phyloP scores from a whole-genome alignment of 371 early-diverging fungal species.

The Mortierella sp. region DNA sequence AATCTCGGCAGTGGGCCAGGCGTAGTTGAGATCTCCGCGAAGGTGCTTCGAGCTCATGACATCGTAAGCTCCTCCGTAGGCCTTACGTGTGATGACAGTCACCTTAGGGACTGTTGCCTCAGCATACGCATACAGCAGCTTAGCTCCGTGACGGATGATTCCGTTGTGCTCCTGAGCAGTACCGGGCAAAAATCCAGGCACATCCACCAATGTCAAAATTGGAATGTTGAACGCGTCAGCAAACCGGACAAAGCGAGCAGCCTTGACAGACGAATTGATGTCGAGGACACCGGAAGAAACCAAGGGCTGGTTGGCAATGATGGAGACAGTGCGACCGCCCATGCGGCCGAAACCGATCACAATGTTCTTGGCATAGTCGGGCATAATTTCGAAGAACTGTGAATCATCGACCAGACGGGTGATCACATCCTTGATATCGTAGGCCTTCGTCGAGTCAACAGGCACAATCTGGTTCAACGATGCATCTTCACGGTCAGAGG shows the following conservation, averaged over 20 bases:
- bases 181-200: conserved; percentile 97
- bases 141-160: conserved; percentile 98
- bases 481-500: conserved; percentile 77
- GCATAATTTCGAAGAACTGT: conserved; percentile 91
- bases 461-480: conserved; percentile 92
- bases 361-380: conserved; percentile 95
- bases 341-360: conserved; percentile 91
- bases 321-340: conserved; percentile 91
- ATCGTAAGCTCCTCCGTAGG: conserved; percentile 98
- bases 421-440: conserved; percentile 95
- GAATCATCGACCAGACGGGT: conserved; percentile 86
- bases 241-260: conserved; percentile 96
- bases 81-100: conserved; percentile 95
- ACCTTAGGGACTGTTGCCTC: conserved; percentile 98
- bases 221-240: conserved; percentile 98
- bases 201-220: conserved; percentile 95
- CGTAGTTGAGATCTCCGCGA: conserved; percentile 92
- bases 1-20: conserved; percentile 98
- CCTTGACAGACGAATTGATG: conserved; percentile 96
- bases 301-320: conserved; percentile 96
- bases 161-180: conserved; percentile 96
- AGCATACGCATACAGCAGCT: conserved; percentile 95
- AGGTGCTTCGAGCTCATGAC: conserved; percentile 98
- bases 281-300: conserved; percentile 97
- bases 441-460: conserved; percentile 90